phyloP scores from a whole-genome alignment of 2,329 filamentous ascomycete genomes.

The Fusarium lateritium region DNA sequence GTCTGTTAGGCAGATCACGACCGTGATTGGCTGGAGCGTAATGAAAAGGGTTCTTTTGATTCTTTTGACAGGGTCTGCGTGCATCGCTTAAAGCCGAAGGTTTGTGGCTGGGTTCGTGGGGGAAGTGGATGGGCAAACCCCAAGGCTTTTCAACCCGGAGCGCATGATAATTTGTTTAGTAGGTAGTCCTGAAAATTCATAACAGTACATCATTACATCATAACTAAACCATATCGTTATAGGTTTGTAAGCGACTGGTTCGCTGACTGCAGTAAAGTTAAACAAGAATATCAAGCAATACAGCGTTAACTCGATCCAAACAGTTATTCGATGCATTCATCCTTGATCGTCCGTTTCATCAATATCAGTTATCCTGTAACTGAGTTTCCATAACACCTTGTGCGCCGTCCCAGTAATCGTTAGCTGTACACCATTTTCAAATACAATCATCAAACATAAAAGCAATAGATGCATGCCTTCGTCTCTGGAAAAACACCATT shows the following conservation, averaged over 20 bases:
- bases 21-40: slow-evolving; percentile 14
- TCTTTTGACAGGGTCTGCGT: background rate
- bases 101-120: background rate
- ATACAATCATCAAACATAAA: slow-evolving; percentile 13
- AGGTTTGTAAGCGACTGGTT: slow-evolving; percentile 3
- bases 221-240: background rate
- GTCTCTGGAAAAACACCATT: background rate
- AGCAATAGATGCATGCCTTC: background rate
- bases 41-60: slow-evolving; percentile 2
- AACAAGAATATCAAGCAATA: slow-evolving; percentile 15
- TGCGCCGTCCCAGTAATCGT: slow-evolving; percentile 31
- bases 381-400: slow-evolving; percentile 29
- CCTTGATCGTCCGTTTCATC: slow-evolving; percentile 4
- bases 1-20: background rate
- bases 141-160: slow-evolving; percentile 20
- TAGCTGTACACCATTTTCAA: slow-evolving; percentile 31
- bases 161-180: background rate
- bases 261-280: background rate
- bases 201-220: slow-evolving; percentile 4
- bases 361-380: slow-evolving; percentile 8
- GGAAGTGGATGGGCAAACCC: slow-evolving; percentile 23
- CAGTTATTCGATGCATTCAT: slow-evolving; percentile 20
- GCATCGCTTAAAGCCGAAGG: slow-evolving; percentile 31
- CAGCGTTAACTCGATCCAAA: background rate
- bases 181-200: too few relatives aligned